Percentiles rank a stretch among this genome's conserved stretches.
These are phyloP conservation scores for Botrytis aclada DNA, from an alignment of 2,329 filamentous ascomycete species.

Conservation along the genomic window DNA sequence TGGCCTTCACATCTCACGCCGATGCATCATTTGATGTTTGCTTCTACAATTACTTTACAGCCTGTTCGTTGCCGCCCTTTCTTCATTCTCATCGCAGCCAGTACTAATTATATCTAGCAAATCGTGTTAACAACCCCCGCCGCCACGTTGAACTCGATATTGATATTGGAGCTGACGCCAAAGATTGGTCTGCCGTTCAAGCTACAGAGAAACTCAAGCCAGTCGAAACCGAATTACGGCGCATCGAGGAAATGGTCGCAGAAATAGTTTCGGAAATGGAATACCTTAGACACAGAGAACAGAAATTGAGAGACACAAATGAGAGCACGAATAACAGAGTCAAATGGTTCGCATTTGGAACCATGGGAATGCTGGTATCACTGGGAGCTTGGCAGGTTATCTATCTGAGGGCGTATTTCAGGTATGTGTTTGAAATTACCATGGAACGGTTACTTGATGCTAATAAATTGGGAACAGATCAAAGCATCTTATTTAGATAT, in stretches of 20 bases:
- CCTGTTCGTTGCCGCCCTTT: constrained; percentile 53
- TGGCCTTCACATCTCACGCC: constrained; percentile 88
- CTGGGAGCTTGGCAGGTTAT: constrained; percentile 97
- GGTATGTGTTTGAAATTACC: constrained; percentile 46
- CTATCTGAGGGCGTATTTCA: constrained; percentile 96
- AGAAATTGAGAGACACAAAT: constrained; percentile 96
- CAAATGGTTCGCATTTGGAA: constrained; percentile 96
- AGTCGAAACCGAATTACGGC: constrained; percentile 87
- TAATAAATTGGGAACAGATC: constrained; percentile 45
- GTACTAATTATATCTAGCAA: constrained; percentile 11
- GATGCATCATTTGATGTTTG: constrained; percentile 95
- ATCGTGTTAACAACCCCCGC: constrained; percentile 40
- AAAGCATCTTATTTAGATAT: constrained; percentile 63
- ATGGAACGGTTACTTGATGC: constrained; percentile 16
- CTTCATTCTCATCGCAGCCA: neutral
- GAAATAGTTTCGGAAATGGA: constrained; percentile 96
- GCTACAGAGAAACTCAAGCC: constrained; percentile 97
- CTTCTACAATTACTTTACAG: constrained; percentile 79
- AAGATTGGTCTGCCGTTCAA: constrained; percentile 97
- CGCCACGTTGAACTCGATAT: constrained; percentile 58
- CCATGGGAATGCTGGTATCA: constrained; percentile 84
- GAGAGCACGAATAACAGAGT: constrained; percentile 99
- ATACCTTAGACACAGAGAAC: constrained; percentile 83
- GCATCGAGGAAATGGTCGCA: constrained; percentile 84
- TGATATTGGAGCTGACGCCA: constrained; percentile 54